Percentiles rank a stretch among this genome's conserved stretches.
These are phyloP conservation scores for Ganoderma multipileum DNA, from an alignment of 1,284 basidiomycete species.

Conservation along the genomic window DNA sequence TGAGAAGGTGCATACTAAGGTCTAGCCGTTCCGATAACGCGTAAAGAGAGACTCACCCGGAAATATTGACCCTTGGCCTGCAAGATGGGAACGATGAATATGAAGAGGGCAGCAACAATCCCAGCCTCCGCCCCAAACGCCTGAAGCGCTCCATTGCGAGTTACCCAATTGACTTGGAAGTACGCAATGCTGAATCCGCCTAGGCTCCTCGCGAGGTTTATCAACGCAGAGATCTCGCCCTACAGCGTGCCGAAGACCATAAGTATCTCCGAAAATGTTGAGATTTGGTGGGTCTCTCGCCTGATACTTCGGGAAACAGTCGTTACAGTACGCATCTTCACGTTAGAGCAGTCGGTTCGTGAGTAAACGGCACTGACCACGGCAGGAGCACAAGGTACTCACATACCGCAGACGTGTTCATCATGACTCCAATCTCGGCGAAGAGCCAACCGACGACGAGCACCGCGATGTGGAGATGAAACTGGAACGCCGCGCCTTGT, in stretches of 20 bases:
- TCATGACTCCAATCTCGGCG: conserved; percentile 57
- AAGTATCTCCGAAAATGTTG: neutral
- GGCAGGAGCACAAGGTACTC: conserved; percentile 29
- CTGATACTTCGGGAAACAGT: conserved; percentile 50
- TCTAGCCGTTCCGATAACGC: neutral
- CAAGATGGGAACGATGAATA: conserved; percentile 54
- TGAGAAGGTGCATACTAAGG: neutral
- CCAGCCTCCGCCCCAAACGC: conserved; percentile 61
- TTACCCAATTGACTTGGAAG: conserved; percentile 60
- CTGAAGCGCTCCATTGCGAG: conserved; percentile 51
- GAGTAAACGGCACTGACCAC: neutral
- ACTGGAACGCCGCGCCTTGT: conserved; percentile 60
- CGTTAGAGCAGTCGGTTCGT: neutral
- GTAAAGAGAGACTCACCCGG: conserved; percentile 42
- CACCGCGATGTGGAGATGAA: conserved; percentile 55
- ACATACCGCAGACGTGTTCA: conserved; percentile 65
- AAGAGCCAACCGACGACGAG: conserved; percentile 66
- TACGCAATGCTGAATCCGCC: conserved; percentile 61
- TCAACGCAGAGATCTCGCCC: conserved; percentile 57
- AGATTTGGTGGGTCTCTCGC: conserved; percentile 28
- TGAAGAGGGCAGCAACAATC: conserved; percentile 56
- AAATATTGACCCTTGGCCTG: conserved; percentile 53
- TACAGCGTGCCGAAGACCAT: conserved; percentile 21
- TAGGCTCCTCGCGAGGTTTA: conserved; percentile 58
- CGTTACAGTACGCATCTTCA: conserved; percentile 50